Conservation (phyloP, 768 basidiomycete species). For the Leccinum broughii region DNA sequence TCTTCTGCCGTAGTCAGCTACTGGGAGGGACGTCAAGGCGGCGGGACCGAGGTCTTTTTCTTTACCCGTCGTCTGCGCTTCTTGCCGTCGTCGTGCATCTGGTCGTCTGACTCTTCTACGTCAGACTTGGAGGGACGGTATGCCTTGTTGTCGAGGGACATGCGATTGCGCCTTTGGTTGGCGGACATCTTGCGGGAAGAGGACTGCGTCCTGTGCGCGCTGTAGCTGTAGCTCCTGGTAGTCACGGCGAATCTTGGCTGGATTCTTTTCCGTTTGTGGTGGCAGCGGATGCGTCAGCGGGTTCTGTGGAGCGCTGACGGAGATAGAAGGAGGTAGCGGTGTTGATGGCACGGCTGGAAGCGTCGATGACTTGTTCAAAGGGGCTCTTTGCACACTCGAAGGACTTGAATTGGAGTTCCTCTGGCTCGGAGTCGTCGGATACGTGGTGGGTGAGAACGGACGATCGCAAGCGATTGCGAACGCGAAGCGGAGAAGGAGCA, state of each 20-base stretch:
- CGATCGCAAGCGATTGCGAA: background rate
- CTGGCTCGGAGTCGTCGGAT: constrained; percentile 73
- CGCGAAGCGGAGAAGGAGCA: background rate
- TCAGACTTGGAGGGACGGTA: constrained; percentile 71
- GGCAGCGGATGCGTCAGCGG: constrained; percentile 40
- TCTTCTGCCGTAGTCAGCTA: constrained; percentile 57
- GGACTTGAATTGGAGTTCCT: constrained; percentile 39
- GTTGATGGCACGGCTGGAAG: constrained; percentile 51
- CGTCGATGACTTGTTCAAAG: constrained; percentile 58
- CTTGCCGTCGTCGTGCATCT: constrained; percentile 52
- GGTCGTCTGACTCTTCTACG: constrained; percentile 64
- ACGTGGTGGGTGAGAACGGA: constrained; percentile 51
- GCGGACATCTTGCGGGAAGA: constrained; percentile 36
- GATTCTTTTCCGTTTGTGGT: constrained; percentile 41
- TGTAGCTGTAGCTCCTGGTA: constrained; percentile 43
- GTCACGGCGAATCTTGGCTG: constrained; percentile 60
- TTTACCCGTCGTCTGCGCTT: constrained; percentile 51
- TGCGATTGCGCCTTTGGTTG: constrained; percentile 54
- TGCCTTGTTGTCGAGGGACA: constrained; percentile 79
- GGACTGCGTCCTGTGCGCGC: constrained; percentile 23
- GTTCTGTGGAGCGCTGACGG: constrained; percentile 60
- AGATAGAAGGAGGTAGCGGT: constrained; percentile 64
- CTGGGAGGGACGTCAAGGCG: constrained; percentile 64
- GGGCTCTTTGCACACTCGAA: constrained; percentile 65
- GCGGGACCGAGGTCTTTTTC: constrained; percentile 52